Conservation (phyloP, 345 rosid genomes). For the Trapa bicornis region DNA sequence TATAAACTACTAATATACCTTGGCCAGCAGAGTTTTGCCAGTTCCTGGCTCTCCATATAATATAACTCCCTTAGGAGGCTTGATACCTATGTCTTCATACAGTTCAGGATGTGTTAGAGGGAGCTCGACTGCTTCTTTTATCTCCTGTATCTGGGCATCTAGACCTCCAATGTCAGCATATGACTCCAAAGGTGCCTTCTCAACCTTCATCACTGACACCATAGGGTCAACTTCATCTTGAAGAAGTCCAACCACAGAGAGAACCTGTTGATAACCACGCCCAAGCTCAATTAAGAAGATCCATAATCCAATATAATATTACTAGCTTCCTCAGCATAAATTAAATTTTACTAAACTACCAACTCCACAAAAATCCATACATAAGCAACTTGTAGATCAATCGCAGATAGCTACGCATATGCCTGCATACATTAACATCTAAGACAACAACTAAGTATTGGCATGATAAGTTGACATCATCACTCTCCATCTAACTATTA, state of each 20-base stretch:
- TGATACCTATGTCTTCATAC: slow-evolving; percentile 97
- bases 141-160: slow-evolving; percentile 99
- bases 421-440: no score
- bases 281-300: not conserved
- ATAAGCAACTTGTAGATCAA: no score
- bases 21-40: slow-evolving; percentile 95
- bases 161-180: slow-evolving; percentile 98
- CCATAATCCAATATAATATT: no score
- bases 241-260: slow-evolving; percentile 91
- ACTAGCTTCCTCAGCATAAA: no score
- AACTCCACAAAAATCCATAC: no score
- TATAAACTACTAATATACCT: slow-evolving; percentile 28
- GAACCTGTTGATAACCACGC: slow-evolving; percentile 33
- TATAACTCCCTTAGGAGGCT: slow-evolving; percentile 97
- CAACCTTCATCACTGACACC: slow-evolving; percentile 99
- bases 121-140: slow-evolving; percentile 97
- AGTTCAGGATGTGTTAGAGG: slow-evolving; percentile 96
- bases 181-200: slow-evolving; percentile 96
- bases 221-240: slow-evolving; percentile 99
- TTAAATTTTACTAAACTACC: no score
- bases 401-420: no score
- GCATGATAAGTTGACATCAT: no score
- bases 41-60: slow-evolving; percentile 99
- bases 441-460: no score
- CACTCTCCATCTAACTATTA: no score